A percentile compares a stretch with the other conserved stretches of the same genome.
Conservation (phyloP, 106 monocot species). For the Apostasia ramifera region DNA sequence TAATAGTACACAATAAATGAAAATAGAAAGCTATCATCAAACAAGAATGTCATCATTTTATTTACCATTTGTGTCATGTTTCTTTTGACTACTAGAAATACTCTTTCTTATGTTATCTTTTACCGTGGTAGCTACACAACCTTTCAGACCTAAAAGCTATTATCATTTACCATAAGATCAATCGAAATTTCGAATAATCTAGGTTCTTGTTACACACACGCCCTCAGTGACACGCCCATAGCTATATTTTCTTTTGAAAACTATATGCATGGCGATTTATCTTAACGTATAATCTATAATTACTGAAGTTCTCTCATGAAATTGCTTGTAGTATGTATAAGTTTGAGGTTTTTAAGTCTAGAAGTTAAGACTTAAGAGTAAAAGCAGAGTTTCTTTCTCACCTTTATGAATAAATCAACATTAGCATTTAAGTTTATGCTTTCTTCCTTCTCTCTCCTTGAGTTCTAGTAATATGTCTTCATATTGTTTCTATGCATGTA, state of each 20-base stretch:
- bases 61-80: conserved; percentile 38
- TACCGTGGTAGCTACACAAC: conserved; percentile 42
- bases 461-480: conserved; percentile 50
- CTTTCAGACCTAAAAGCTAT: conserved; percentile 27
- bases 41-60: neutral
- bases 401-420: conserved; percentile 55
- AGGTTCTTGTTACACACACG: neutral
- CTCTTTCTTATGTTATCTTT: conserved; percentile 41
- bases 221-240: no score
- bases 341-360: no score
- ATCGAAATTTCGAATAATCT: neutral
- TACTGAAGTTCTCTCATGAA: conserved; percentile 17
- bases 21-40: neutral
- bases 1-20: neutral
- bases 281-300: conserved; percentile 55
- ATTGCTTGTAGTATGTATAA: conserved; percentile 17
- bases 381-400: neutral
- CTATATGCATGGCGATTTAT: conserved; percentile 5
- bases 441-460: conserved; percentile 44
- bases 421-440: conserved; percentile 51
- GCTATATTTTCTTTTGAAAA: no score
- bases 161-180: neutral
- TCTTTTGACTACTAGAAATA: conserved; percentile 41
- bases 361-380: no score
- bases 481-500: neutral